Base-by-base conservation (phyloP, 352 stramenopile species). In the Phytophthora tubulina region DNA sequence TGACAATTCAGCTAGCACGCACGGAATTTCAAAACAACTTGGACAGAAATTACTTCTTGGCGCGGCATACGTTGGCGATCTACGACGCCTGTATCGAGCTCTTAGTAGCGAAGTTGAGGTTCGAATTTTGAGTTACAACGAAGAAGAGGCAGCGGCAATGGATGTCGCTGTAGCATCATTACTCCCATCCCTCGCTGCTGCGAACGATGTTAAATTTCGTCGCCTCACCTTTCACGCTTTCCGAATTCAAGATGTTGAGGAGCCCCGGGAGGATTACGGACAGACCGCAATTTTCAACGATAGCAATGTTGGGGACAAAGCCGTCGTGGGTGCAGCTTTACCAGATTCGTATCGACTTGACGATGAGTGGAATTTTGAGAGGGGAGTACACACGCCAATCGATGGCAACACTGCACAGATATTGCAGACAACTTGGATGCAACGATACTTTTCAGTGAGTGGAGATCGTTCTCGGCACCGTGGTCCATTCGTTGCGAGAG, bases 351-450 rank as follows among this genome's bases (percentile, higher is more conserved):
- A 80, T 36, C 66, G 56, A 15, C 70, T 88, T 30, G 82, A 88
- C 39, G 50, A 75, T 14, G 55, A 81, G 14, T 86, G 80, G 35
- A 54, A 51, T 42, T 90, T 88, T 48, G 36, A 64, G 42, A 78
- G n/a, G 30, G 70, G 66, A 36, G 68, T 82, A 27, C 68, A 60
- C 21, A 64, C 67, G 1, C 51, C 45, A 10, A 70, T 90, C 6
- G 80, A 88, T 49, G 78, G 82, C 42, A 88, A 90, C 55, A 90
- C 82, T 35, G 81, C 80, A 14, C 74, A 81, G 64, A 84, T 90
- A 38, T 59, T 90, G 58, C 68, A 73, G 31, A 65, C 71, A 32
- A 87, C 72, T 50, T 88, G 82, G 82, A 49, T 90, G 54, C 74
- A 69, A 38, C 66, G 53, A 32, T 72, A 73, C 30, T 88, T 90